Conservation (phyloP, 208 protist genomes). For the Leishmania amazonensis region DNA sequence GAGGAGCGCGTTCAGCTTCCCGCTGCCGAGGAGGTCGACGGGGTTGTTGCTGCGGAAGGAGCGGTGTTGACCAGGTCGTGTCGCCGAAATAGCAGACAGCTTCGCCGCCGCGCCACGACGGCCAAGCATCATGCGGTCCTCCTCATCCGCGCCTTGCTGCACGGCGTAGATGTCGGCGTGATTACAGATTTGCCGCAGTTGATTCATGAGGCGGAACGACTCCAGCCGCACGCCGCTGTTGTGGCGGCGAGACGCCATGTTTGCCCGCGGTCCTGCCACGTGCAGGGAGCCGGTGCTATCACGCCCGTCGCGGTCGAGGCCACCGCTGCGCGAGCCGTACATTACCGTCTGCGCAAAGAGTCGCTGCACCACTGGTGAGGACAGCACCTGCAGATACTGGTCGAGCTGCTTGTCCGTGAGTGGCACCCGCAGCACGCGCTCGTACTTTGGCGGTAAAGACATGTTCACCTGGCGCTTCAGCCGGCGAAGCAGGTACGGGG, state of each 20-base stretch:
- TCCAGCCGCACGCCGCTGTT: constrained; percentile 51
- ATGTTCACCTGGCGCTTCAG: constrained; percentile 95
- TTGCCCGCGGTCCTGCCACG: constrained; percentile 52
- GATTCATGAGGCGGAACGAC: constrained; percentile 66
- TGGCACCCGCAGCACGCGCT: constrained; percentile 97
- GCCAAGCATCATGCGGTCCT: constrained; percentile 25
- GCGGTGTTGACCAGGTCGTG: constrained; percentile 14
- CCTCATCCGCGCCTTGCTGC: constrained; percentile 38
- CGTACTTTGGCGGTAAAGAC: constrained; percentile 94
- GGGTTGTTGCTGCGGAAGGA: constrained; percentile 75
- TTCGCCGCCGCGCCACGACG: constrained; percentile 9
- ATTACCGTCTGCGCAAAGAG: constrained; percentile 52
- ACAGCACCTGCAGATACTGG: constrained; percentile 91
- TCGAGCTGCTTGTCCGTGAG: constrained; percentile 93
- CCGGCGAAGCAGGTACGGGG: constrained; percentile 96
- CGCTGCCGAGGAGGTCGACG: constrained; percentile 72
- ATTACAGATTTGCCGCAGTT: constrained; percentile 86
- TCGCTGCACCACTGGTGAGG: constrained; percentile 61
- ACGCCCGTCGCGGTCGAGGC: constrained; percentile 61
- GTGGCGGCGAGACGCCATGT: constrained; percentile 40
- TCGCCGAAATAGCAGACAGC: not conserved
- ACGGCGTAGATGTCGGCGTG: constrained; percentile 76
- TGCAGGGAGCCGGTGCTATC: constrained; percentile 63
- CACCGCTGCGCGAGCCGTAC: constrained; percentile 32
- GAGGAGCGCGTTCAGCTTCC: constrained; percentile 94